Evolutionary conservation across 2,329 filamentous ascomycete species (phyloP).

Genomic region (Cadophora gregata): DNA sequence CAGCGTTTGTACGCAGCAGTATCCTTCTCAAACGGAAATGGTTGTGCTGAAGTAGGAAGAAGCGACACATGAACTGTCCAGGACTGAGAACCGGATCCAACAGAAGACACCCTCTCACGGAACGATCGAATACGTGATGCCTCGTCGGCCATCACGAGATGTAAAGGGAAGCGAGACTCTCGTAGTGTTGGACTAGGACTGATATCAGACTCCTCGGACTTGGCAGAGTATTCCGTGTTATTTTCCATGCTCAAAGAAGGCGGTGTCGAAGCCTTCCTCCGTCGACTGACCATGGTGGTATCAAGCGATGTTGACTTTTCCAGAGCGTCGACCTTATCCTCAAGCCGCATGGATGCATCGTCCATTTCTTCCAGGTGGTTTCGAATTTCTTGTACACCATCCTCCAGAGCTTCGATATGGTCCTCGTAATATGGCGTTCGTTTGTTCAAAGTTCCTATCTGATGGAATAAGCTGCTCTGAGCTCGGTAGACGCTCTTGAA

Average conservation of each 20-base stretch:
- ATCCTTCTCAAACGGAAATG: slow-evolving; percentile 67
- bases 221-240: slow-evolving; percentile 17
- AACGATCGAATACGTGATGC: slow-evolving; percentile 34
- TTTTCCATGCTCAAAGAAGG: slow-evolving; percentile 30
- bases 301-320: slow-evolving; percentile 28
- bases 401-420: slow-evolving; percentile 57
- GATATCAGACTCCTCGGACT: slow-evolving; percentile 23
- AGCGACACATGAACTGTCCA: slow-evolving; percentile 68
- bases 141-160: slow-evolving; percentile 29
- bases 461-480: slow-evolving; percentile 58
- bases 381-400: slow-evolving; percentile 44
- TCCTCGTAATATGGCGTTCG: slow-evolving; percentile 59
- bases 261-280: slow-evolving; percentile 42
- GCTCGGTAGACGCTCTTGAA: slow-evolving; percentile 62
- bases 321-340: slow-evolving; percentile 41
- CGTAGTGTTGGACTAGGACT: slow-evolving; percentile 18
- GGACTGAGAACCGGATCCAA: slow-evolving; percentile 45
- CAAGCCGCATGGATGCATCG: slow-evolving; percentile 45
- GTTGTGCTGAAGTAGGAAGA: slow-evolving; percentile 58
- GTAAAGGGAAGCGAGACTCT: slow-evolving; percentile 24
- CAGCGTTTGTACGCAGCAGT: slow-evolving; percentile 66
- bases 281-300: slow-evolving; percentile 29
- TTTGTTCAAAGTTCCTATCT: slow-evolving; percentile 55
- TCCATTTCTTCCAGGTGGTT: slow-evolving; percentile 43
- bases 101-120: slow-evolving; percentile 33